phyloP scores from a whole-genome alignment of 2,329 filamentous ascomycete species.

The Ilyonectria destructans region DNA sequence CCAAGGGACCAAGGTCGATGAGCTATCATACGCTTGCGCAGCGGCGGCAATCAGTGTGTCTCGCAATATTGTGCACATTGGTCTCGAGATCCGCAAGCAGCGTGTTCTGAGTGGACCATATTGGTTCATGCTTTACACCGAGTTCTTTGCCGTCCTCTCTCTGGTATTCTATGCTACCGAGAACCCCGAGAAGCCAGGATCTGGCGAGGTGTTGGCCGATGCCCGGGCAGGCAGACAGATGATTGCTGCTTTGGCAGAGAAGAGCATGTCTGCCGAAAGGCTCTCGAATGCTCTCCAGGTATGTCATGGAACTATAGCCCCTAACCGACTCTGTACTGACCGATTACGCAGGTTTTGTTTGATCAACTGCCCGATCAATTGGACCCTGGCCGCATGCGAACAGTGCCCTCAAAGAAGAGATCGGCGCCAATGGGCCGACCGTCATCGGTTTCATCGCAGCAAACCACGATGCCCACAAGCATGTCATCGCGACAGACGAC shows the following conservation, averaged over 20 bases:
- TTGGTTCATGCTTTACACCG: conserved; percentile 90
- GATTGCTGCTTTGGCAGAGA: conserved; percentile 83
- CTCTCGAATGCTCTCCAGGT: conserved; percentile 86
- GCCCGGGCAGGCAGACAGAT: conserved; percentile 89
- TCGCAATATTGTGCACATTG: conserved; percentile 85
- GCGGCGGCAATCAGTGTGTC: conserved; percentile 75
- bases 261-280: conserved; percentile 90
- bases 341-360: conserved; percentile 79
- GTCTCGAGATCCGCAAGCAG: conserved; percentile 82
- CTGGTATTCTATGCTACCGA: conserved; percentile 86
- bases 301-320: conserved; percentile 53
- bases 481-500: conserved; percentile 54
- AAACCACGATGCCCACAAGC: conserved; percentile 51
- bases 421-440: conserved; percentile 63
- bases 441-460: conserved; percentile 48
- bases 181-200: conserved; percentile 82
- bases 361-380: conserved; percentile 85
- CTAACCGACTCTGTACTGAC: conserved; percentile 40
- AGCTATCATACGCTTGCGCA: conserved; percentile 83
- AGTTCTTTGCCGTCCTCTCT: conserved; percentile 86
- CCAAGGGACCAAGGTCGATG: conserved; percentile 75
- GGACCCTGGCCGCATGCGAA: conserved; percentile 64
- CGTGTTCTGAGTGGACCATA: conserved; percentile 85
- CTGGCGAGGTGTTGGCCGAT: conserved; percentile 87
- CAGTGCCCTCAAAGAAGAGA: conserved; percentile 69